Evolutionary conservation across 768 basidiomycete species (phyloP).

Genomic region (Butyriboletus loyo): DNA sequence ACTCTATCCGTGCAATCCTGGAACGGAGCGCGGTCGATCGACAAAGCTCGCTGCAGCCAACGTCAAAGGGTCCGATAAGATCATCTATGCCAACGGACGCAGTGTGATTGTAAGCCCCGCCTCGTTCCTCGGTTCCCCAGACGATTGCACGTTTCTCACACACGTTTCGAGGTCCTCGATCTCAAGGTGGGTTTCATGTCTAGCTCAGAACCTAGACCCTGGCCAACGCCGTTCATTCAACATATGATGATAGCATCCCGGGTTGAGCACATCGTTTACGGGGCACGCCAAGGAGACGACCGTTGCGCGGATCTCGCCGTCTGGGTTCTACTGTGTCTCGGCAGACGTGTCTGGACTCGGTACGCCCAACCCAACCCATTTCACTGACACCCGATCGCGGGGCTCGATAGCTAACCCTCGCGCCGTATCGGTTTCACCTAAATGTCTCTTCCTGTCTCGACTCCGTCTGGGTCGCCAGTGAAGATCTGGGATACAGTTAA

Average conservation of each 20-base stretch:
- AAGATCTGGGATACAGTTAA: constrained; percentile 93
- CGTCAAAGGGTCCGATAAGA: constrained; percentile 51
- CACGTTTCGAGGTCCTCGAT: constrained; percentile 67
- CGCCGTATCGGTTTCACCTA: background rate
- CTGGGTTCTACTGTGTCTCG: constrained; percentile 94
- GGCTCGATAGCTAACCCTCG: background rate
- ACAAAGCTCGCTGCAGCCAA: constrained; percentile 73
- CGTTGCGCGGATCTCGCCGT: constrained; percentile 88
- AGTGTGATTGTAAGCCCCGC: constrained; percentile 72
- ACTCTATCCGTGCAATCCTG: constrained; percentile 67
- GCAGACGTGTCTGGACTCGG: constrained; percentile 82
- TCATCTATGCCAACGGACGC: constrained; percentile 84
- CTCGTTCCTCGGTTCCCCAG: background rate
- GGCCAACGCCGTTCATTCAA: background rate
- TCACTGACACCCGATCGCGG: background rate
- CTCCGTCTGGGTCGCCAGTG: constrained; percentile 42
- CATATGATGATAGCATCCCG: constrained; percentile 52
- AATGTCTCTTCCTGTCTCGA: background rate
- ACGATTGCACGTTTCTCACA: background rate
- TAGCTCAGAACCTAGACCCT: background rate
- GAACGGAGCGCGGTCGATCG: constrained; percentile 60
- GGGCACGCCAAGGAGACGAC: constrained; percentile 84
- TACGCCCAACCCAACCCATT: constrained; percentile 35
- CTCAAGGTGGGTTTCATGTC: constrained; percentile 54
- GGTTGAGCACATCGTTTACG: constrained; percentile 60